These are phyloP conservation scores for Candida coleopterorum DNA, from an alignment of 805 yeast genomes.

Conservation along the genomic window DNA sequence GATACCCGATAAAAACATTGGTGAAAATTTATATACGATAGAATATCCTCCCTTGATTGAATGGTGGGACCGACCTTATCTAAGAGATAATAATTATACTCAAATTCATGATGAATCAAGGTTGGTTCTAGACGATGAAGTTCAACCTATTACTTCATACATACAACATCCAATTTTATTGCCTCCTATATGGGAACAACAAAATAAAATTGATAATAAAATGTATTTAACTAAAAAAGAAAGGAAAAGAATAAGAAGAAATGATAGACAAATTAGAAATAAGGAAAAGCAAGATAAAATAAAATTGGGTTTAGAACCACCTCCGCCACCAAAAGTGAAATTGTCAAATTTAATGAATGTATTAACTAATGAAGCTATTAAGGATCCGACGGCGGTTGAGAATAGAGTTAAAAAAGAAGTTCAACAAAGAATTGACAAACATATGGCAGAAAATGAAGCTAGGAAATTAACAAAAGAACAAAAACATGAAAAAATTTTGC, in stretches of 20 bases:
- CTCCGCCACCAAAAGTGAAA: conserved; percentile 87
- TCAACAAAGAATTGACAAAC: conserved; percentile 53
- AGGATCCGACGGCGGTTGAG: conserved; percentile 88
- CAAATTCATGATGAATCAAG: conserved; percentile 23
- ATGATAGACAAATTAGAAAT: conserved; percentile 56
- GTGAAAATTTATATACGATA: conserved; percentile 52
- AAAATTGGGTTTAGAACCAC: conserved; percentile 74
- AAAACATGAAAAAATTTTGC: conserved; percentile 41
- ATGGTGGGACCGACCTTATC: conserved; percentile 82
- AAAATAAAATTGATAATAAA: conserved; percentile 30
- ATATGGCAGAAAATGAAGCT: conserved; percentile 54
- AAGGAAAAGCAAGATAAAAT: conserved; percentile 75
- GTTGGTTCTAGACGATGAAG: conserved; percentile 32
- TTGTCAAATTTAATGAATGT: conserved; percentile 82
- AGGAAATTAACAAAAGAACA: conserved; percentile 62
- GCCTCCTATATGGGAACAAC: conserved; percentile 52
- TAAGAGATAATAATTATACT: conserved; percentile 36
- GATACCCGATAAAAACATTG: conserved; percentile 46
- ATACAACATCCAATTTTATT: conserved; percentile 80
- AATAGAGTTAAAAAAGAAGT: conserved; percentile 64
- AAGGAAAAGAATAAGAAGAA: conserved; percentile 64
- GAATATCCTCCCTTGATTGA: conserved; percentile 60
- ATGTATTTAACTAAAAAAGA: conserved; percentile 74
- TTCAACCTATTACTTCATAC: conserved; percentile 57
- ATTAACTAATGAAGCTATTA: conserved; percentile 75